A percentile compares a stretch with the other conserved stretches of the same genome.
Evolutionary conservation across 768 basidiomycete genomes (phyloP).

Genomic region (Macrolepiota dolichaula): DNA sequence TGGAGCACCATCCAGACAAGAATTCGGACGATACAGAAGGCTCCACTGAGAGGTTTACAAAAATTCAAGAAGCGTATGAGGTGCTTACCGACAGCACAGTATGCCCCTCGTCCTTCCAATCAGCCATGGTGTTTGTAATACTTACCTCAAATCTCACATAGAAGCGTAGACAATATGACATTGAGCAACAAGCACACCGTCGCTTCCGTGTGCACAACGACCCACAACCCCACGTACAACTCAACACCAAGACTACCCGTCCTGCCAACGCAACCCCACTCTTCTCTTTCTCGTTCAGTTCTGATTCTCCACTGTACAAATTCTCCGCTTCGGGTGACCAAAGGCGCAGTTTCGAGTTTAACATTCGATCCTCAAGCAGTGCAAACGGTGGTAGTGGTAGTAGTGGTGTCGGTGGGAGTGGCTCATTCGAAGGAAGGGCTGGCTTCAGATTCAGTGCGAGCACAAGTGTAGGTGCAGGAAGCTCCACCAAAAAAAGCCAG

Average conservation of each 20-base stretch:
- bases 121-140: too few relatives aligned
- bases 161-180: conserved; percentile 6
- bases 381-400: background rate
- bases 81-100: conserved; percentile 21
- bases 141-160: background rate
- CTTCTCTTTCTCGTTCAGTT: conserved; percentile 4
- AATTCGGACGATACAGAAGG: conserved; percentile 65
- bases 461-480: background rate
- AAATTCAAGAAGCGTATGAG: conserved; percentile 78
- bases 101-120: background rate
- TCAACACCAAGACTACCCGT: background rate
- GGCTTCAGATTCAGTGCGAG: background rate
- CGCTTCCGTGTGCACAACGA: background rate
- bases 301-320: background rate
- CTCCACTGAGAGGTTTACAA: conserved; percentile 65
- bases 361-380: background rate
- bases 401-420: background rate
- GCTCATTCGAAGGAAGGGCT: background rate
- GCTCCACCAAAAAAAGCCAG: background rate
- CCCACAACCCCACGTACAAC: background rate
- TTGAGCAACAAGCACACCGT: background rate
- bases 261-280: background rate
- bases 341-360: background rate
- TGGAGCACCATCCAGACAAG: conserved; percentile 68
- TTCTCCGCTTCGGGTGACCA: background rate